These are phyloP conservation scores for Paspalum vaginatum DNA, from an alignment of 176 grass and related monocot genomes.

Conservation along the genomic window DNA sequence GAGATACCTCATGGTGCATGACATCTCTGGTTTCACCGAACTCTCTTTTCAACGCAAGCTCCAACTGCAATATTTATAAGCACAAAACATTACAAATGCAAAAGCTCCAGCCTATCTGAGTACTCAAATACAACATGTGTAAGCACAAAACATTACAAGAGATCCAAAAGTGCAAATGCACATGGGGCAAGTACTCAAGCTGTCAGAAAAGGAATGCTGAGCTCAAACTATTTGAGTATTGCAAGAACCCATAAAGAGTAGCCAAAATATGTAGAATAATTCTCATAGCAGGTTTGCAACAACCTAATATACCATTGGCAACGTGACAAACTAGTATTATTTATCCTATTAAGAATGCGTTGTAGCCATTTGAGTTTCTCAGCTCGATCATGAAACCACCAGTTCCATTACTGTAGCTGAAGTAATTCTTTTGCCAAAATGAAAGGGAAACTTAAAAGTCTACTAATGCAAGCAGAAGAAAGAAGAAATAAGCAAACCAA, in stretches of 20 bases:
- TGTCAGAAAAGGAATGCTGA: neutral
- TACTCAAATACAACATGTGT: too few species aligned
- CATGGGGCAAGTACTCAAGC: neutral
- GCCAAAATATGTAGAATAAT: slow-evolving; percentile 1
- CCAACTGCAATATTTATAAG: slow-evolving; percentile 61
- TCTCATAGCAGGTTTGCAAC: neutral
- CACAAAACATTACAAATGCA: slow-evolving; percentile 24
- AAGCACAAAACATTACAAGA: too few species aligned
- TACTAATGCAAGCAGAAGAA: neutral
- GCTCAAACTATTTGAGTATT: slow-evolving; percentile 8
- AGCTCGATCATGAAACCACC: neutral
- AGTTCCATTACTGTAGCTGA: neutral
- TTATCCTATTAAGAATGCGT: neutral
- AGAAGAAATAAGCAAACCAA: slow-evolving; percentile 22
- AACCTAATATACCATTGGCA: neutral
- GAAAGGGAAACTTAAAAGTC: neutral
- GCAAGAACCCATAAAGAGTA: neutral
- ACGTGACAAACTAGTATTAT: neutral
- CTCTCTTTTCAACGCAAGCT: slow-evolving; percentile 92
- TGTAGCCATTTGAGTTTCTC: neutral
- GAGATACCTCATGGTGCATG: slow-evolving; percentile 64
- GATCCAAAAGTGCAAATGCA: neutral
- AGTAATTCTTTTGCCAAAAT: neutral
- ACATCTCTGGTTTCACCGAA: slow-evolving; percentile 73
- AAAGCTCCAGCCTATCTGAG: neutral